phyloP scores from a whole-genome alignment of 441 rosid species.

The Breynia disticha region DNA sequence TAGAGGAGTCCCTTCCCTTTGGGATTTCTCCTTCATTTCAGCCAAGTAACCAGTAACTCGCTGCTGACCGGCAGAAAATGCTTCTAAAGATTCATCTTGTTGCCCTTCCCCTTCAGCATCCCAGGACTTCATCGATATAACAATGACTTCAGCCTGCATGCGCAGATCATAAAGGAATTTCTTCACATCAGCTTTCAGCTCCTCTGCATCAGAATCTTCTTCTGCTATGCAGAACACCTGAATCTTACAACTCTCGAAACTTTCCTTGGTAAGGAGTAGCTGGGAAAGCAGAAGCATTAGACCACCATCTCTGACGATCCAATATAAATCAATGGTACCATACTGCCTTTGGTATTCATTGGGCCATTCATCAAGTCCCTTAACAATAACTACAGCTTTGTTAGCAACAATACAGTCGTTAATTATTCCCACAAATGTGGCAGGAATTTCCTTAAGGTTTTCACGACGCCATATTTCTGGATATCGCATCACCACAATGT shows the following conservation, averaged over 20 bases:
- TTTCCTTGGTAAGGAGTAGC: slow-evolving; percentile 94
- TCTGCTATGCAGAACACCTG: slow-evolving; percentile 98
- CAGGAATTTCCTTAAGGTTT: slow-evolving; percentile 82
- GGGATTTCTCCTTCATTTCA: slow-evolving; percentile 52
- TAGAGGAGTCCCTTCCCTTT: slow-evolving; percentile 34
- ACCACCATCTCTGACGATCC: slow-evolving; percentile 98
- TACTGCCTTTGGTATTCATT: slow-evolving; percentile 94
- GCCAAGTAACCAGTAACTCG: slow-evolving; percentile 58
- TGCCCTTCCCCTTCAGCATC: slow-evolving; percentile 55
- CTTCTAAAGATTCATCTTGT: slow-evolving; percentile 77
- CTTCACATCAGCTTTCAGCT: slow-evolving; percentile 86
- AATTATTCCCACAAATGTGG: slow-evolving; percentile 84
- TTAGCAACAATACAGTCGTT: slow-evolving; percentile 96
- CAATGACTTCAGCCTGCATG: slow-evolving; percentile 98
- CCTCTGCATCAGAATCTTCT: slow-evolving; percentile 94
- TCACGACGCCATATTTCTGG: slow-evolving; percentile 99
- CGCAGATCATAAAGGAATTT: slow-evolving; percentile 95
- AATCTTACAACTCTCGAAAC: slow-evolving; percentile 96
- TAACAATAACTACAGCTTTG: slow-evolving; percentile 95
- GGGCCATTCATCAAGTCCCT: slow-evolving; percentile 99
- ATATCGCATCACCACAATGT: slow-evolving; percentile 94
- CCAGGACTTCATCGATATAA: slow-evolving; percentile 89
- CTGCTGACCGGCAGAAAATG: slow-evolving; percentile 68
- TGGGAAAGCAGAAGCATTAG: slow-evolving; percentile 98
- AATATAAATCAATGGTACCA: slow-evolving; percentile 92